These are phyloP conservation scores for Dothidotthia symphoricarpi DNA, from an alignment of 2,329 filamentous ascomycete species.

Conservation along the genomic window DNA sequence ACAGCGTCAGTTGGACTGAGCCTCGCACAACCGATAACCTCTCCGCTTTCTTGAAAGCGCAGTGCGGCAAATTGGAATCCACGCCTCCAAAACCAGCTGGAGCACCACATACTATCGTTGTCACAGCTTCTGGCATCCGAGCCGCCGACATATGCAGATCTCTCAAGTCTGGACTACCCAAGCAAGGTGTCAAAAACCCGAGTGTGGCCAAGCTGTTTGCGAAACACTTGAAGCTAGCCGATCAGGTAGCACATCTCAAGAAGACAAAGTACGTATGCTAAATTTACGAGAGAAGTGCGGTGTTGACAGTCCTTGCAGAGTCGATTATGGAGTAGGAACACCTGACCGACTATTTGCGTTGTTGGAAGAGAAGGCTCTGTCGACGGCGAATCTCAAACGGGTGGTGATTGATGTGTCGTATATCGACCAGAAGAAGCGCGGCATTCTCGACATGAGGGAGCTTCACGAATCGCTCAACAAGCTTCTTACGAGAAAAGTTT, in stretches of 20 bases:
- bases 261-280: slow-evolving; percentile 49
- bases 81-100: slow-evolving; percentile 62
- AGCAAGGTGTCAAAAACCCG: slow-evolving; percentile 59
- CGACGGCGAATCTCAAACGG: slow-evolving; percentile 67
- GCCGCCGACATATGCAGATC: slow-evolving; percentile 80
- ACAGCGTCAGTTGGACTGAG: slow-evolving; percentile 73
- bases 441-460: slow-evolving; percentile 93
- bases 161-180: slow-evolving; percentile 61
- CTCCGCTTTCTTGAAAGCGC: slow-evolving; percentile 72
- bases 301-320: slow-evolving; percentile 50
- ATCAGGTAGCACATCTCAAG: slow-evolving; percentile 75
- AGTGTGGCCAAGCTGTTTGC: slow-evolving; percentile 90
- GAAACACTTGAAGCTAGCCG: slow-evolving; percentile 94
- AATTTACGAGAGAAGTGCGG: background rate
- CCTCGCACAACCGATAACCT: slow-evolving; percentile 69
- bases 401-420: slow-evolving; percentile 89
- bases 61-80: slow-evolving; percentile 60
- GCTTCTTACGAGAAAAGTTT: slow-evolving; percentile 67
- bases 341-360: slow-evolving; percentile 79
- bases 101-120: slow-evolving; percentile 74
- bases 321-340: slow-evolving; percentile 87
- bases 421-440: slow-evolving; percentile 91
- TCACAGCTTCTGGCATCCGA: slow-evolving; percentile 80
- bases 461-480: slow-evolving; percentile 76
- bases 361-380: slow-evolving; percentile 75